Conservation (phyloP, 345 rosid species). For the Pistacia vera region DNA sequence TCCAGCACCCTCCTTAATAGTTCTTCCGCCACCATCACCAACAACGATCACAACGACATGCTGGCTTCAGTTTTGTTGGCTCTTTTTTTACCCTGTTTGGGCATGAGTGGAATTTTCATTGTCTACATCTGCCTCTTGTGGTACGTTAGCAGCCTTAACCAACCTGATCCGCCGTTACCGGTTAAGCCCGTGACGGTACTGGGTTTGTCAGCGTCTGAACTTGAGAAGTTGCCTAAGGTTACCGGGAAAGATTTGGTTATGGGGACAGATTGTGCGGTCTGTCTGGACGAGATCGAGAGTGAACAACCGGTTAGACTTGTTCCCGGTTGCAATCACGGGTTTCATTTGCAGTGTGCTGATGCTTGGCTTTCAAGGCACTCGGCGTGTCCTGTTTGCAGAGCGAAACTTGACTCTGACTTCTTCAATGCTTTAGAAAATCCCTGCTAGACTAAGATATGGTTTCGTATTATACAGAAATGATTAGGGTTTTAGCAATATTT, state of each 20-base stretch:
- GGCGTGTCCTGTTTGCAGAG: constrained; percentile 72
- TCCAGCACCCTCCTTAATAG: constrained; percentile 17
- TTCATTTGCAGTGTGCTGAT: constrained; percentile 77
- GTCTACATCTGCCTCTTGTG: constrained; percentile 63
- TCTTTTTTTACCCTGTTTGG: constrained; percentile 69
- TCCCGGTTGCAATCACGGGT: constrained; percentile 90
- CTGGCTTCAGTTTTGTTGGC: constrained; percentile 57
- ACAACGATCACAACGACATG: constrained; percentile 30
- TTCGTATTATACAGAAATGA: neutral
- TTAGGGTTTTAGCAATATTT: neutral
- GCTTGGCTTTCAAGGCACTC: constrained; percentile 73
- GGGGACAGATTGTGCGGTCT: constrained; percentile 80
- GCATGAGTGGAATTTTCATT: constrained; percentile 61
- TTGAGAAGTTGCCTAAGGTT: constrained; percentile 61
- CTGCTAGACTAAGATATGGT: constrained; percentile 1
- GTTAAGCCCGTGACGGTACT: constrained; percentile 34
- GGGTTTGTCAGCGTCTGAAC: constrained; percentile 63
- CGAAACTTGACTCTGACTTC: constrained; percentile 43
- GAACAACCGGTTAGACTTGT: constrained; percentile 62
- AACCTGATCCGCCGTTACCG: constrained; percentile 14
- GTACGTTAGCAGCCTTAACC: constrained; percentile 33
- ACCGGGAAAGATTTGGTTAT: constrained; percentile 63
- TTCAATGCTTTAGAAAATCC: constrained; percentile 15
- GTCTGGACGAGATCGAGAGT: constrained; percentile 70
- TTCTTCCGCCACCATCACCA: neutral